Percentiles rank a stretch among this genome's conserved stretches.
Conservation (phyloP, 371 early-diverging fungal genomes). For the Dichotomocladium elegans region DNA sequence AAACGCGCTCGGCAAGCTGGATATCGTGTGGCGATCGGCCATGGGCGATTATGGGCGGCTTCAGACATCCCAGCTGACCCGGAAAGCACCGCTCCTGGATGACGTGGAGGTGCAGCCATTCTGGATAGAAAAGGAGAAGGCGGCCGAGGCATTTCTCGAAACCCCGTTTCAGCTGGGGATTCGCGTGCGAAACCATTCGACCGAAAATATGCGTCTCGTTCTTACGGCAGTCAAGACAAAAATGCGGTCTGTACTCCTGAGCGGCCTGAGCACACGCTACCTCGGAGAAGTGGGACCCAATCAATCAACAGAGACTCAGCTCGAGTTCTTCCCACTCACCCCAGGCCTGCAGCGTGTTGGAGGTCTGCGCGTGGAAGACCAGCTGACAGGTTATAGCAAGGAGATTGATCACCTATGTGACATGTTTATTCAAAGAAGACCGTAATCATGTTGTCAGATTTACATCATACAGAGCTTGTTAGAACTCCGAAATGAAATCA, state of each 20-base stretch:
- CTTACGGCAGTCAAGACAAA: slow-evolving; percentile 71
- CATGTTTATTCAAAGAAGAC: slow-evolving; percentile 42
- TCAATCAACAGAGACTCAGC: slow-evolving; percentile 55
- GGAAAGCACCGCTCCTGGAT: slow-evolving; percentile 76
- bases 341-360: slow-evolving; percentile 85
- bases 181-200: slow-evolving; percentile 50
- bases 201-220: slow-evolving; percentile 61
- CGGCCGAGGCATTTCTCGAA: slow-evolving; percentile 49
- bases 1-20: slow-evolving; percentile 87
- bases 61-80: slow-evolving; percentile 91
- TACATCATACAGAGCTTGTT: neutral
- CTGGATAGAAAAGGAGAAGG: slow-evolving; percentile 22
- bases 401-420: slow-evolving; percentile 71
- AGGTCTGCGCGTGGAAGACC: slow-evolving; percentile 68
- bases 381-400: slow-evolving; percentile 61
- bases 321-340: slow-evolving; percentile 81
- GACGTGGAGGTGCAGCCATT: slow-evolving; percentile 72
- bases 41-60: slow-evolving; percentile 86
- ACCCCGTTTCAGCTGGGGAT: slow-evolving; percentile 63
- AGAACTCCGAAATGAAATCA: too few species aligned
- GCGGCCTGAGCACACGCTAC: slow-evolving; percentile 62
- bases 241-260: slow-evolving; percentile 79
- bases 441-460: too few species aligned
- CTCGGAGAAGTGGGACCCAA: slow-evolving; percentile 67
- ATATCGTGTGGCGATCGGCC: slow-evolving; percentile 88